phyloP scores from a whole-genome alignment of 495 filamentous ascomycete species.

The Baudoinia panamericana region DNA sequence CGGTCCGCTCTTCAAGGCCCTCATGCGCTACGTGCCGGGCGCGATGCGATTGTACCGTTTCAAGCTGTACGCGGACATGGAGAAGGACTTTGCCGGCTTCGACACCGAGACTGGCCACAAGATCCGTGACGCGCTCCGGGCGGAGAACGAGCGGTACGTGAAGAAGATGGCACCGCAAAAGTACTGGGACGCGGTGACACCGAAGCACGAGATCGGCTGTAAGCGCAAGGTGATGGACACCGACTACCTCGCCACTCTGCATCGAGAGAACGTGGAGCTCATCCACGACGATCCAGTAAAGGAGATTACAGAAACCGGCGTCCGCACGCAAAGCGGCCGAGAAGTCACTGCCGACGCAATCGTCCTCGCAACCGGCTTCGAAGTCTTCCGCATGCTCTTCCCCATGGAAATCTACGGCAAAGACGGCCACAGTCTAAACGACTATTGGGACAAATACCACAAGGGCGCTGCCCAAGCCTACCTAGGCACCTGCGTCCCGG shows the following conservation, averaged over 20 bases:
- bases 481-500: conserved; percentile 23
- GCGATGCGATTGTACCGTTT: conserved; percentile 25
- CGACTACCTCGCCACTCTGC: conserved; percentile 23
- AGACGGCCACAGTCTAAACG: conserved; percentile 20
- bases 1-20: conserved; percentile 18
- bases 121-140: conserved; percentile 15
- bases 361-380: conserved; percentile 26
- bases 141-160: conserved; percentile 23
- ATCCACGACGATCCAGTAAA: conserved; percentile 21
- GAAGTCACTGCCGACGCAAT: conserved; percentile 25
- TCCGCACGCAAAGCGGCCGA: conserved; percentile 17
- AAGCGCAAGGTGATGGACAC: conserved; percentile 27
- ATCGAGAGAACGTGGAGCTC: conserved; percentile 23
- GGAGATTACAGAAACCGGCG: conserved; percentile 18
- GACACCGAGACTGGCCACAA: conserved; percentile 18
- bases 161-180: conserved; percentile 22
- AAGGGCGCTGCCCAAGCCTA: conserved; percentile 23
- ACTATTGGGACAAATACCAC: conserved; percentile 23
- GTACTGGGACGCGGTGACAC: conserved; percentile 25
- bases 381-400: conserved; percentile 24
- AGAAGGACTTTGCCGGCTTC: conserved; percentile 24
- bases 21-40: conserved; percentile 24
- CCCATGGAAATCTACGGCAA: conserved; percentile 24
- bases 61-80: conserved; percentile 23
- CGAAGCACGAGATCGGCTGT: conserved; percentile 24